These are phyloP conservation scores for Lasiodiplodia citricola DNA, from an alignment of 2,329 filamentous ascomycete species.

Conservation along the genomic window DNA sequence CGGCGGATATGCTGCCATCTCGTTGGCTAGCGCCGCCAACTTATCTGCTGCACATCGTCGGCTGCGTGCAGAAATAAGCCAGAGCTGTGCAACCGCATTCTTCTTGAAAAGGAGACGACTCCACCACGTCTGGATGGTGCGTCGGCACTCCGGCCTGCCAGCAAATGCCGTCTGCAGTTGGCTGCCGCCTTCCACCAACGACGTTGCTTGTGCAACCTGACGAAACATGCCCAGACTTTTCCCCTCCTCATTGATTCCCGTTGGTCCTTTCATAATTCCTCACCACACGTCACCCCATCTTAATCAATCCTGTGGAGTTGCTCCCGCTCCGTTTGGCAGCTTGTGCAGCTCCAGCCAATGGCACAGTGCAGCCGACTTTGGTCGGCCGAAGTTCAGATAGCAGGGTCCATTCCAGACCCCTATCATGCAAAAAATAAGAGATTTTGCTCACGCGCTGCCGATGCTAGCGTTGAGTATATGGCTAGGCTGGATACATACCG, in stretches of 20 bases:
- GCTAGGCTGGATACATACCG: neutral
- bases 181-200: constrained; percentile 1
- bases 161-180: neutral
- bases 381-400: neutral
- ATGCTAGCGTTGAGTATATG: neutral
- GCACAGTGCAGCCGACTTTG: neutral
- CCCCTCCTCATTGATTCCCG: neutral
- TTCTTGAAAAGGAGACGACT: neutral
- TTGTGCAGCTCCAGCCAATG: neutral
- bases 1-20: neutral
- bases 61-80: constrained; percentile 8
- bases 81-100: neutral
- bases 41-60: neutral
- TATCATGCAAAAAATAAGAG: neutral
- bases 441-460: neutral
- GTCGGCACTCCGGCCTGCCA: neutral
- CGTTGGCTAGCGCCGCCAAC: neutral
- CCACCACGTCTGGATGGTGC: neutral
- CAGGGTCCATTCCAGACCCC: neutral
- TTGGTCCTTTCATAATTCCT: neutral
- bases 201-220: constrained; percentile 4
- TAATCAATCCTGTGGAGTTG: neutral
- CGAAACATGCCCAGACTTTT: neutral
- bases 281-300: neutral
- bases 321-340: neutral